Evolutionary conservation across 805 yeast species (phyloP).

Genomic region (Candida sphagnicola): DNA sequence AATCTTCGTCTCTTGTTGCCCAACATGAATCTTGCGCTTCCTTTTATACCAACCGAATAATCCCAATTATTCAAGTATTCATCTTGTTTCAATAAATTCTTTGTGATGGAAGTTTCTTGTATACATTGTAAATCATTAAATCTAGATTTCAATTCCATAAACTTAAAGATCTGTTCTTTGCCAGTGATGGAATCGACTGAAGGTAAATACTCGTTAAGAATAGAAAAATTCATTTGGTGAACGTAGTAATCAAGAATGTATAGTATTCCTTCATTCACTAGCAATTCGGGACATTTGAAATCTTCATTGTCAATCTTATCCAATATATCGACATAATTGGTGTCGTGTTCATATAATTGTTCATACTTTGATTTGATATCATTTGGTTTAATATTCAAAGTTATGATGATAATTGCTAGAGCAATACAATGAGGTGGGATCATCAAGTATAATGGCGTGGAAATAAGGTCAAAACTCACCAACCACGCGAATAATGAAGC

Average conservation of each 20-base stretch:
- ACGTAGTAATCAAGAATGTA: slow-evolving; percentile 60
- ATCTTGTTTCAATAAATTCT: slow-evolving; percentile 33
- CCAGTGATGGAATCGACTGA: slow-evolving; percentile 29
- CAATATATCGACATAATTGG: slow-evolving; percentile 15
- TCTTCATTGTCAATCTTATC: slow-evolving; percentile 34
- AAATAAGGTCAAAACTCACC: slow-evolving; percentile 68
- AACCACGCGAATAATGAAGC: slow-evolving; percentile 63
- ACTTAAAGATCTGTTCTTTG: slow-evolving; percentile 45
- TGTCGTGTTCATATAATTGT: slow-evolving; percentile 9
- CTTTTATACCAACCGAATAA: slow-evolving; percentile 32
- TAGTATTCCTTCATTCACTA: slow-evolving; percentile 49
- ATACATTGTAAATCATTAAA: slow-evolving; percentile 37
- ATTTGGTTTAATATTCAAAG: slow-evolving; percentile 45
- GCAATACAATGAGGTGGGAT: slow-evolving; percentile 78
- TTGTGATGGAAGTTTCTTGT: slow-evolving; percentile 24
- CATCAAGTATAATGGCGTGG: slow-evolving; percentile 63
- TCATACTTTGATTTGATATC: slow-evolving; percentile 22
- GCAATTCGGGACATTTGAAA: slow-evolving; percentile 39
- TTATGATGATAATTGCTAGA: slow-evolving; percentile 58
- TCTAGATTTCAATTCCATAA: slow-evolving; percentile 41
- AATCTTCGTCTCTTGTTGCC: slow-evolving; percentile 46
- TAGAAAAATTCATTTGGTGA: slow-evolving; percentile 50
- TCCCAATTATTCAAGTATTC: slow-evolving; percentile 46
- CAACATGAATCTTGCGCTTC: slow-evolving; percentile 50
- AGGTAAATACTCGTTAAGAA: slow-evolving; percentile 43